Evolutionary conservation across 2,329 filamentous ascomycete species (phyloP).

Genomic region (Trichoderma sp.): DNA sequence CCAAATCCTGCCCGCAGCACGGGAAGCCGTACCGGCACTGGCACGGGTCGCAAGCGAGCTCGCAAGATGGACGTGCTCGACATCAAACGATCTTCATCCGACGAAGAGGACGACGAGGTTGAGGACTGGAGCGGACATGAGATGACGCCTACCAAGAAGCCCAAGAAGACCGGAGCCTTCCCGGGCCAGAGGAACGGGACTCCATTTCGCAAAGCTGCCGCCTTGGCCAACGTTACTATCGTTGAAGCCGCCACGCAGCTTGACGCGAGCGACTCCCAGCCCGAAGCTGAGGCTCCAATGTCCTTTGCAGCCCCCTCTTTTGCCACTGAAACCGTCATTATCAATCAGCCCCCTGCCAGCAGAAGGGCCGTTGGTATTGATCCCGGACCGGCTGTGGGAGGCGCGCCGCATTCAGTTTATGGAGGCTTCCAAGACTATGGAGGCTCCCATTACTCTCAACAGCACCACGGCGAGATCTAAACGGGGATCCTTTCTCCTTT

Average conservation of each 20-base stretch:
- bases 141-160: conserved; percentile 43
- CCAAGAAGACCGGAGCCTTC: conserved; percentile 31
- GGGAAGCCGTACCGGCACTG: conserved; percentile 32
- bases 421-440: not conserved
- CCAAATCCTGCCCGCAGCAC: conserved; percentile 25
- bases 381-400: not conserved
- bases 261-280: conserved; percentile 35
- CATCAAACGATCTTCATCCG: conserved; percentile 34
- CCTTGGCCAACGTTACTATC: conserved; percentile 40
- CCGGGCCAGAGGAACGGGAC: conserved; percentile 32
- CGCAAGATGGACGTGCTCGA: conserved; percentile 30
- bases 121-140: conserved; percentile 39
- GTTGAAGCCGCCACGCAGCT: conserved; percentile 34
- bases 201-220: conserved; percentile 38
- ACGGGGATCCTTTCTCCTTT: not conserved
- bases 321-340: not conserved
- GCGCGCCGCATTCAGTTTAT: not conserved
- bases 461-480: conserved; percentile 39
- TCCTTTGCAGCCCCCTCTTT: not conserved
- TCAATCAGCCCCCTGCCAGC: conserved; percentile 14
- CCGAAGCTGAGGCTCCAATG: conserved; percentile 28
- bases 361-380: not conserved
- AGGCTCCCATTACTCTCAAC: conserved; percentile 2
- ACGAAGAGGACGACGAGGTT: conserved; percentile 34
- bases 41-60: conserved; percentile 34